phyloP scores from a whole-genome alignment of 352 stramenopile species.

The Phytopythium montanum region DNA sequence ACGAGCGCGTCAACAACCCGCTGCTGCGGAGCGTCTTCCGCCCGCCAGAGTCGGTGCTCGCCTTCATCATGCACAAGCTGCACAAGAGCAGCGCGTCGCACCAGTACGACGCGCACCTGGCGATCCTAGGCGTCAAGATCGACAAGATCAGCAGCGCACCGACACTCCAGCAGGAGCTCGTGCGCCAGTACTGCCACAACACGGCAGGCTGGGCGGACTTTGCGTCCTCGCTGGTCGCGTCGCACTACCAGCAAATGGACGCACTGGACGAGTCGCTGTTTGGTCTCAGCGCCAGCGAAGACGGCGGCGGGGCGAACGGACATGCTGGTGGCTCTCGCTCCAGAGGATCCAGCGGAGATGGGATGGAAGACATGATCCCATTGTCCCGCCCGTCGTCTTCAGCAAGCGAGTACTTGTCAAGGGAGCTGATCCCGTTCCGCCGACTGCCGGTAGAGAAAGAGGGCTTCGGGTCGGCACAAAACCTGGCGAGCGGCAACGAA shows the following conservation, averaged over 20 bases:
- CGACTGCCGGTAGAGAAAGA: conserved; percentile 68
- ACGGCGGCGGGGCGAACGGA: conserved; percentile 6
- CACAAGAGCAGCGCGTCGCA: conserved; percentile 41
- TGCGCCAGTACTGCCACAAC: conserved; percentile 68
- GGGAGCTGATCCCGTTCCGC: conserved; percentile 61
- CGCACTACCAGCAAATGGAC: conserved; percentile 76
- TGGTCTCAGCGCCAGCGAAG: conserved; percentile 12
- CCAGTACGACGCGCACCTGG: conserved; percentile 65
- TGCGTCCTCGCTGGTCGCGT: conserved; percentile 56
- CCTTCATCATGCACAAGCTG: conserved; percentile 68
- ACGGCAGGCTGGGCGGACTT: conserved; percentile 65
- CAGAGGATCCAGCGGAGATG: conserved; percentile 27
- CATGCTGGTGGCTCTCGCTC: conserved; percentile 8
- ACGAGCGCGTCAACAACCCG: conserved; percentile 70
- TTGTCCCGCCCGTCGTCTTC: conserved; percentile 54
- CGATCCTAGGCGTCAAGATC: conserved; percentile 77
- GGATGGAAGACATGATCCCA: conserved; percentile 47
- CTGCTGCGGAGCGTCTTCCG: conserved; percentile 69
- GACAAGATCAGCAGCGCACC: conserved; percentile 75
- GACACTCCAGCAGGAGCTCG: conserved; percentile 69
- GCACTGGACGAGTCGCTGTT: conserved; percentile 54
- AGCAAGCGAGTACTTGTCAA: conserved; percentile 59
- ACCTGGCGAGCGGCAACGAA: conserved; percentile 51
- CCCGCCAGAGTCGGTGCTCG: conserved; percentile 57
- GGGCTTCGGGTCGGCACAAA: conserved; percentile 60